phyloP scores from a whole-genome alignment of 768 basidiomycete genomes.

The Pholiota molesta region DNA sequence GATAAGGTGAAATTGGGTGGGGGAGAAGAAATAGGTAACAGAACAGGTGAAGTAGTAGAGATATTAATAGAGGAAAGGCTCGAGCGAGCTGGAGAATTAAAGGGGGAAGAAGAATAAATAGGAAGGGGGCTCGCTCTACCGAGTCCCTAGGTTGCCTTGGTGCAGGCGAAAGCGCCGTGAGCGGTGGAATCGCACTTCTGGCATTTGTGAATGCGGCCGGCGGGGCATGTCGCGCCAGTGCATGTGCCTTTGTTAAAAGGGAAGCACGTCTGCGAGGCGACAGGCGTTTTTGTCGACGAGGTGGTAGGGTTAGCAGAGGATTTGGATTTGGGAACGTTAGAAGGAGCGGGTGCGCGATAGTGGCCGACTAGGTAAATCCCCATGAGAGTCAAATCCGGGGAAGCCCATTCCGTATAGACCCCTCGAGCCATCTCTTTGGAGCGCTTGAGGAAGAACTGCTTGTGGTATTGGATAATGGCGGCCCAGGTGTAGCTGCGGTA shows the following conservation, averaged over 20 bases:
- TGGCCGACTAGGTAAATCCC: not conserved
- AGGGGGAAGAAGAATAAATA: too few species aligned
- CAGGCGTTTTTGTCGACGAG: not conserved
- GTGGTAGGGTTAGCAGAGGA: too few species aligned
- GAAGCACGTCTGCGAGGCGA: slow-evolving; percentile 17
- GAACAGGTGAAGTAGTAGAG: too few species aligned
- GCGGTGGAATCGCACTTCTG: slow-evolving; percentile 10
- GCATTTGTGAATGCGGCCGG: slow-evolving; percentile 20
- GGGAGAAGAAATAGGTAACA: too few species aligned
- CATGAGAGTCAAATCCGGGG: not conserved
- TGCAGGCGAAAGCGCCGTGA: slow-evolving; percentile 12
- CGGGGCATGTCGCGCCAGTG: slow-evolving; percentile 14
- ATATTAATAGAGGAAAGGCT: too few species aligned
- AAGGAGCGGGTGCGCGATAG: not conserved
- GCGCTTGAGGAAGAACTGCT: not conserved
- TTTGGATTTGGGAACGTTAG: not conserved
- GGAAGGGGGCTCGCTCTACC: too few species aligned
- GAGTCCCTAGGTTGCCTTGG: too few species aligned
- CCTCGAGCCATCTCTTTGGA: not conserved
- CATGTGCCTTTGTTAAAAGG: slow-evolving; percentile 21
- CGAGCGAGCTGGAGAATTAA: too few species aligned
- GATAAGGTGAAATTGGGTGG: not conserved
- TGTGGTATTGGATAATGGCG: slow-evolving; percentile 4
- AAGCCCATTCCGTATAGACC: not conserved
- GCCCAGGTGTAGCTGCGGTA: slow-evolving; percentile 11